These are phyloP conservation scores for Tulasnella sp. DNA, from an alignment of 768 basidiomycete genomes.

Conservation along the genomic window DNA sequence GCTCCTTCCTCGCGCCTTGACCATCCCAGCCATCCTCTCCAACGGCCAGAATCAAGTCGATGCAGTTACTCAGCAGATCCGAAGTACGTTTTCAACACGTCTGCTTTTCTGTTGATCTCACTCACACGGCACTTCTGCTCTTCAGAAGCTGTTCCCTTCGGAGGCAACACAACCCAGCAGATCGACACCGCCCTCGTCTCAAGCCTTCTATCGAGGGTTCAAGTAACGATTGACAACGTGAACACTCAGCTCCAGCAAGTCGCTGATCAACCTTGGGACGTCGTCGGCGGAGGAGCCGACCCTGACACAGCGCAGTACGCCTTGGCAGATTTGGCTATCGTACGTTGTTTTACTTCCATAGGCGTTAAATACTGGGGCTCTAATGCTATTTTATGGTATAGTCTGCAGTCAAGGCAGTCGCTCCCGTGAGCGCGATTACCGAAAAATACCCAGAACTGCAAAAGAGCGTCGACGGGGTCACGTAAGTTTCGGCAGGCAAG, in stretches of 20 bases:
- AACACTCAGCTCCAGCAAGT: background rate
- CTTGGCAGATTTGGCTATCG: background rate
- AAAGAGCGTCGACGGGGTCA: background rate
- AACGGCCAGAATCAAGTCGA: background rate
- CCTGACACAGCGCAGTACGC: background rate
- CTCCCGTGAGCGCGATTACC: background rate
- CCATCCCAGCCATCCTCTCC: background rate
- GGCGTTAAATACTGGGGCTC: background rate
- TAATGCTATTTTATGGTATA: background rate
- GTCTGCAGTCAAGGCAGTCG: background rate
- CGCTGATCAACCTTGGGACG: background rate
- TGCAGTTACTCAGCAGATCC: background rate
- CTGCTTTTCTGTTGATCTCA: background rate
- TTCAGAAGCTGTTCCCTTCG: background rate
- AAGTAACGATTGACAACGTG: background rate
- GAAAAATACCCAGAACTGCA: background rate
- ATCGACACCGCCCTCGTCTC: background rate
- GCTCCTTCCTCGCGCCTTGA: background rate
- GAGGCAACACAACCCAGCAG: background rate
- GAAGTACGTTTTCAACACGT: background rate
- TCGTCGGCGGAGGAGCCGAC: background rate
- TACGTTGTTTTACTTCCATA: background rate
- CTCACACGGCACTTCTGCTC: background rate
- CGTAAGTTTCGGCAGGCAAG: background rate
- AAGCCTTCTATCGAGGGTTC: background rate